Base-by-base conservation (phyloP, 345 rosid species). In the Salix udensis region DNA sequence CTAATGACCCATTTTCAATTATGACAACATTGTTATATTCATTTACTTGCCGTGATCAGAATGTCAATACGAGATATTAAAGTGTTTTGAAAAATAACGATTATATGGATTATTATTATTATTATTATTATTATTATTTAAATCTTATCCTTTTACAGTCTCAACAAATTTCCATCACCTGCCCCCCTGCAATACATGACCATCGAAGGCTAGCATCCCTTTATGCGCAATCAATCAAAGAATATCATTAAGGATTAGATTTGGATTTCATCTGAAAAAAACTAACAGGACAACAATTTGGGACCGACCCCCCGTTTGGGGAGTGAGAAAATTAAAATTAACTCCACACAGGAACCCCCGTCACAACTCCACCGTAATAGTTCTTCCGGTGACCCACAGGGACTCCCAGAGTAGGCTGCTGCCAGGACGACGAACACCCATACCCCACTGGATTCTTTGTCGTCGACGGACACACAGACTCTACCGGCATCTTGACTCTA, bases 401-500 rank as follows among this genome's bases (percentile, higher is more conserved):
- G n/a, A 69, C 19, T 46, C 79, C 79, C 73, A 72, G 42, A 0
- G 68, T 42, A 14, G 68, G 61, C 16, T 46, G 19, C 37, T 2
- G 69, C 21, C 55, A 18, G 18, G 66, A 26, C 2, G 73, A 50
- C 9, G 52, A 68, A 11, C 52, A 12, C 42, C 60, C 28, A 77
- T 15, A 31, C 15, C 30, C 40, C 34, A 24, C 12, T 11, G 23
- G 16, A 1, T 64, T 70, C 65, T 62, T 71, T 36, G 14, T 62
- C 23, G 4, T 19, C 15, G 50, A 16, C 24, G 65, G 60, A 4
- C 23, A 2, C 11, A 7, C 19, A 21, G 15, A 60, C 15, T 15
- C 60, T 3, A 34, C 39, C 13, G 24, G 15, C n/a, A 4, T 42
- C 24, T 67, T 55, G 9, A 89, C 87, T 75, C 85, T 85, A 1